Base-by-base conservation (phyloP, 228 moss, liverwort and hornwort genomes). In the Sphagnum fallax region DNA sequence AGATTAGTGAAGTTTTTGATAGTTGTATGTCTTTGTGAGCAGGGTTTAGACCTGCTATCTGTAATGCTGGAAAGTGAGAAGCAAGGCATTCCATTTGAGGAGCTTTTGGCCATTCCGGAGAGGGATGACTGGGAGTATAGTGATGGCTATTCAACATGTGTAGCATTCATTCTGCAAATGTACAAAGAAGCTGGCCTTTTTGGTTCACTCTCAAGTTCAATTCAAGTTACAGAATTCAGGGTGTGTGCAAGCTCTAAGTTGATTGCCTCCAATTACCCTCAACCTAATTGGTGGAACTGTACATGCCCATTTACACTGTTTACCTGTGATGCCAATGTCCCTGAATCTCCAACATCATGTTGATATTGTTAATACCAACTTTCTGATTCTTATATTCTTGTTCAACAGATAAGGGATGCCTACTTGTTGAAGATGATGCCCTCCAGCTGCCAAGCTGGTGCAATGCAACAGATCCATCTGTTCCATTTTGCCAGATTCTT, bases 211-310 rank as follows among this genome's bases (percentile, higher is more conserved):
- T 76, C 75, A 74, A 67, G 86, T 57, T 75, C 77, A 49, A 80
- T 98, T 13, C 94, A 98, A 77, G 94, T 98, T 50, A 98, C 98
- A 50, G 98, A 98, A 73, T 90, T 98, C 67, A 98, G 92, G 71
- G 90, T 90, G 76, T 10, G 82, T 67, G 15, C 16, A 15, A 65
- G 47, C 10, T 12, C 52, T 1, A 48, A 32, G 32, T 32, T 32
- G 32, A 32, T 32, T 32, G 32, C 32, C 12, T 52, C 6, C 48
- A 10, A 16, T 12, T 15, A 63, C 6, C 63, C 12, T 12, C 53
- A 51, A n/a, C 3, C 48, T 71, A 49, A 5, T 6, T 16, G 55
- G 52, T 18, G 51, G 13, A 14, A 6, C 0, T 5, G 16, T 52
- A 16, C 52, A 4, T 13, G 16, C 10, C 51, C 6, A 48, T 16